Evolutionary conservation across 2,329 filamentous ascomycete genomes (phyloP), one percentile per base, ranked within the genome.

Genomic region (Xylaria digitata): DNA sequence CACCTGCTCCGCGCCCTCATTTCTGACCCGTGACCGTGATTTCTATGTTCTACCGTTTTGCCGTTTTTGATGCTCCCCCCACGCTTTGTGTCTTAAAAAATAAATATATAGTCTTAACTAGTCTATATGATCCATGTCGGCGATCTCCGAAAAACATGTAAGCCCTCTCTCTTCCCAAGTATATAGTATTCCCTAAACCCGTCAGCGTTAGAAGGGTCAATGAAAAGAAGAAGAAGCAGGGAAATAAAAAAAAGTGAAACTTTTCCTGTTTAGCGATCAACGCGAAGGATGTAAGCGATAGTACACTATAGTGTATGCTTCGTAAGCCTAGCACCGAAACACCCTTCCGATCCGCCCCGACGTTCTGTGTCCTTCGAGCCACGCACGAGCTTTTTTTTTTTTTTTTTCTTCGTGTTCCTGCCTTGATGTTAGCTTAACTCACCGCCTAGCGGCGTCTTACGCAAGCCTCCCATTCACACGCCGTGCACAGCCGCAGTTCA

Each of bases 401-500:
- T n/a, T 23, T 13, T n/a, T 52, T 1, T 7, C 55, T 23, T 3
- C 40, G 37, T 50, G 49, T 32, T 19, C 40, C 45, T n/a, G 49
- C 26, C 26, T 45, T n/a, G 4, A 17, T 21, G 8, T 46, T 23
- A 32, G n/a, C 34, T 54, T 26, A 26, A 13, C 34, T 54, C 40
- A 59, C 34, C 40, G 52, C 57, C 52, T 30, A 61, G 45, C 46
- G 17, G 43, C 46, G 26, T 56, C 56, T 64, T 67, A 67, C 65
- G 61, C 50, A 67, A 60, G 40, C 60, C 40, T 34, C 46, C n/a
- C 19, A 32, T 50, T 45, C 23, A 40, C 45, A 37, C 45, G 49
- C 55, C 40, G 42, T 56, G 56, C 65, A 65, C 61, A 67, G 65
- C 61, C 61, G 58, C 17, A 17, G 34, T 34, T 9, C 60, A 50